phyloP scores from a whole-genome alignment of 768 basidiomycete species.

The Leccinellum albellum region DNA sequence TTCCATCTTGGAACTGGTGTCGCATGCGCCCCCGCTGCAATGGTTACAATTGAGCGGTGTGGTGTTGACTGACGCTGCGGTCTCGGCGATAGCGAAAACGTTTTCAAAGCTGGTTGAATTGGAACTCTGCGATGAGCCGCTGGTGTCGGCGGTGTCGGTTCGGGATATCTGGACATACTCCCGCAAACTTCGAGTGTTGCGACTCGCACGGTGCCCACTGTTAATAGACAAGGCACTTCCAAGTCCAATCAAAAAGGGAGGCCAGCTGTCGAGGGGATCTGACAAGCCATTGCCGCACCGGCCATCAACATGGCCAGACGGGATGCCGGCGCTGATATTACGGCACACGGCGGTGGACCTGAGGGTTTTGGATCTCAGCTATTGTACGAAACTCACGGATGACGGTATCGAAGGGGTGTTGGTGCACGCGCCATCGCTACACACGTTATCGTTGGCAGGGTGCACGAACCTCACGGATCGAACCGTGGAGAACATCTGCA shows the following conservation, averaged over 20 bases:
- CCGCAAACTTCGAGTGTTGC: constrained; percentile 69
- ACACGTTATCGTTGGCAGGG: constrained; percentile 72
- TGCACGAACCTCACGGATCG: constrained; percentile 73
- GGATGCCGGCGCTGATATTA: constrained; percentile 59
- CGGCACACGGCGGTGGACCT: constrained; percentile 68
- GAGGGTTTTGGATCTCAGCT: constrained; percentile 73
- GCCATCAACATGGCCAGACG: constrained; percentile 58
- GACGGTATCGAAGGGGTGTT: constrained; percentile 72
- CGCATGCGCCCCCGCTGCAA: constrained; percentile 62
- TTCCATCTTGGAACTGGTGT: constrained; percentile 69
- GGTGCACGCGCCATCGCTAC: constrained; percentile 69
- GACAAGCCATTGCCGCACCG: constrained; percentile 55
- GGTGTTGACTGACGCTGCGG: constrained; percentile 54
- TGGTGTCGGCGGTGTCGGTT: constrained; percentile 64
- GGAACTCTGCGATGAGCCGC: constrained; percentile 68
- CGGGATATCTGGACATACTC: constrained; percentile 82
- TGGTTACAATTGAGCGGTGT: constrained; percentile 71
- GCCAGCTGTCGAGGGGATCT: constrained; percentile 19
- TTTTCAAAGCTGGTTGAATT: constrained; percentile 79
- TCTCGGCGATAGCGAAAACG: constrained; percentile 68
- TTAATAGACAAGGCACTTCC: constrained; percentile 83
- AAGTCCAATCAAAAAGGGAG: constrained; percentile 37
- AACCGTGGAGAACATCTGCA: constrained; percentile 62
- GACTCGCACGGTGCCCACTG: constrained; percentile 71
- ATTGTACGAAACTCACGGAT: constrained; percentile 69